Percentiles rank a stretch among this genome's conserved stretches.
These are phyloP conservation scores for Fremontodendron californicum DNA, from an alignment of 345 rosid genomes.

Conservation along the genomic window DNA sequence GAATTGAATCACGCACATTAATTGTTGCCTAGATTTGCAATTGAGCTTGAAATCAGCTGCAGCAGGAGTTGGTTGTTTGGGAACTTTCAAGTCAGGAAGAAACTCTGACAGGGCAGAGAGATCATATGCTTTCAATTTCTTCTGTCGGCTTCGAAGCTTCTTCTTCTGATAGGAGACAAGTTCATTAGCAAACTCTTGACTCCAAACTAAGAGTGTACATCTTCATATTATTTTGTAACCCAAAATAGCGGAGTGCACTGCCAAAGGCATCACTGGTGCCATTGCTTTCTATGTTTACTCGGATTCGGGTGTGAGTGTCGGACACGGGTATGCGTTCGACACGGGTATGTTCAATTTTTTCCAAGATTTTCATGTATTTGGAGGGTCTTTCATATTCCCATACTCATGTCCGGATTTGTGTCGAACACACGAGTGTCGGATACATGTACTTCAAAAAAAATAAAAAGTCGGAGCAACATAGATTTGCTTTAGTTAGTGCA, in stretches of 20 bases:
- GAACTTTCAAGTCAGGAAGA: constrained; percentile 60
- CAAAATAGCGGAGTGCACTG: background rate
- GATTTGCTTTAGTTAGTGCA: background rate
- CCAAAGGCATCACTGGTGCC: background rate
- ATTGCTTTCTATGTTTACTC: no score
- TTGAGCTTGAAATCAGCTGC: constrained; percentile 52
- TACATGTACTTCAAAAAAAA: no score
- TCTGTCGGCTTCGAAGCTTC: constrained; percentile 51
- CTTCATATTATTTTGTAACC: background rate
- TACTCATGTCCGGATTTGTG: no score
- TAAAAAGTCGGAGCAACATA: no score
- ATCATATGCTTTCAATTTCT: constrained; percentile 67
- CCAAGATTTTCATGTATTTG: no score
- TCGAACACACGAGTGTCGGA: no score
- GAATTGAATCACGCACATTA: constrained; percentile 39
- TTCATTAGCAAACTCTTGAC: background rate
- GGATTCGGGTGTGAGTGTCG: no score
- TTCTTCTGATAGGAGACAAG: constrained; percentile 38
- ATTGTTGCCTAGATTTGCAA: constrained; percentile 61
- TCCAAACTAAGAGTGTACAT: background rate
- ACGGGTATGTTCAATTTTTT: no score
- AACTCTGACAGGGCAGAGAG: constrained; percentile 67
- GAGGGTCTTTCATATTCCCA: no score
- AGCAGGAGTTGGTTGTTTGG: constrained; percentile 31
- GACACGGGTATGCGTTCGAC: no score